phyloP scores from a whole-genome alignment of 345 rosid species.

The Murraya paniculata region DNA sequence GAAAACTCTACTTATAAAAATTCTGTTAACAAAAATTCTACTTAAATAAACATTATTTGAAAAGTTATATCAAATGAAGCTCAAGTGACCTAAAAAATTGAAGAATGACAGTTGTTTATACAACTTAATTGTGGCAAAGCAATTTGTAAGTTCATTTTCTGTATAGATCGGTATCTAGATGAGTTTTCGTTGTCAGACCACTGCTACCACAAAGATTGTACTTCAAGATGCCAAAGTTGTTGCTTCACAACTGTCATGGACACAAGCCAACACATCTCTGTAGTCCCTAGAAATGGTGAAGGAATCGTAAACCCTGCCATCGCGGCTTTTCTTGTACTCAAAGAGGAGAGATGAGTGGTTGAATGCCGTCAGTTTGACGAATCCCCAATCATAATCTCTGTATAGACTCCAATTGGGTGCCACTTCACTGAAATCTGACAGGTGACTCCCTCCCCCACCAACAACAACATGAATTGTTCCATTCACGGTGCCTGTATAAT shows the following conservation, averaged over 20 bases:
- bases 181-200: too few species aligned
- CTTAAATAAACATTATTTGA: too few species aligned
- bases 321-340: constrained; percentile 86
- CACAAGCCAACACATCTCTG: constrained; percentile 77
- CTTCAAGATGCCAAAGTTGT: constrained; percentile 62
- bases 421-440: constrained; percentile 50
- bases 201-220: not conserved
- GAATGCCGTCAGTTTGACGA: constrained; percentile 75
- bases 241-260: constrained; percentile 63
- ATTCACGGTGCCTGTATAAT: constrained; percentile 58
- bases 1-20: too few species aligned
- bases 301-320: constrained; percentile 70
- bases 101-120: too few species aligned
- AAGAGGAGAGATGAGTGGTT: constrained; percentile 73
- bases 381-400: constrained; percentile 74
- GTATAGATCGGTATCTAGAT: not conserved
- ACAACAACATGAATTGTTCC: constrained; percentile 88
- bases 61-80: too few species aligned
- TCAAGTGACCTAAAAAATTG: too few species aligned
- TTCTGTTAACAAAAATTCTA: too few species aligned
- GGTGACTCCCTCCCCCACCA: constrained; percentile 86
- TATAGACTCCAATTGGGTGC: constrained; percentile 68
- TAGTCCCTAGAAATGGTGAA: constrained; percentile 86
- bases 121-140: not conserved
- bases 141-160: too few species aligned